A percentile compares a stretch with the other conserved stretches of the same genome.
Conservation (phyloP, 2,329 filamentous ascomycete species). For the Pyricularia pennisetigena region DNA sequence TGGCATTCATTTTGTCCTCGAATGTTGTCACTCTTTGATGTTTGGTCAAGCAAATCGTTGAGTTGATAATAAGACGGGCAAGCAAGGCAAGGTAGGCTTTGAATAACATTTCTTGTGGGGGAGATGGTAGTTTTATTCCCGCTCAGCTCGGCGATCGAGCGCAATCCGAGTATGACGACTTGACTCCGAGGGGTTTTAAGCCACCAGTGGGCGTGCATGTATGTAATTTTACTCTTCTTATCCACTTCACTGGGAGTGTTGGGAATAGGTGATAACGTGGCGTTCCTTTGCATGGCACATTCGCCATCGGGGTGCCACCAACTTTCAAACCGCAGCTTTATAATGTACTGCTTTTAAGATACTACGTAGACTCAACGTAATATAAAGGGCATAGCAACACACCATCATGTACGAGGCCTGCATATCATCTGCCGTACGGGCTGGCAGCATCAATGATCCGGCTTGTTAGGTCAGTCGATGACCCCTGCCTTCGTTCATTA, state of each 20-base stretch:
- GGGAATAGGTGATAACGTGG: background rate
- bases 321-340: background rate
- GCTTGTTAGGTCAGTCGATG: background rate
- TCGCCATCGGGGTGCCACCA: background rate
- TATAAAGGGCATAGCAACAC: background rate
- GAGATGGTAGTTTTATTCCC: background rate
- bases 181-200: background rate
- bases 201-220: background rate
- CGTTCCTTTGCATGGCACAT: background rate
- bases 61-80: background rate
- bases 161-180: background rate
- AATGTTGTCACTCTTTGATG: background rate
- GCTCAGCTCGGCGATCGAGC: background rate
- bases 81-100: background rate
- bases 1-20: background rate
- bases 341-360: background rate
- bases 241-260: background rate
- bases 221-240: background rate
- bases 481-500: background rate
- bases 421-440: background rate
- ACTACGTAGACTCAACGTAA: background rate
- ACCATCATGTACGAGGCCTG: background rate
- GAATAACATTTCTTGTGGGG: background rate
- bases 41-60: background rate
- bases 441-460: background rate